Conservation (phyloP, 345 rosid species). For the Eucalyptus sp. region DNA sequence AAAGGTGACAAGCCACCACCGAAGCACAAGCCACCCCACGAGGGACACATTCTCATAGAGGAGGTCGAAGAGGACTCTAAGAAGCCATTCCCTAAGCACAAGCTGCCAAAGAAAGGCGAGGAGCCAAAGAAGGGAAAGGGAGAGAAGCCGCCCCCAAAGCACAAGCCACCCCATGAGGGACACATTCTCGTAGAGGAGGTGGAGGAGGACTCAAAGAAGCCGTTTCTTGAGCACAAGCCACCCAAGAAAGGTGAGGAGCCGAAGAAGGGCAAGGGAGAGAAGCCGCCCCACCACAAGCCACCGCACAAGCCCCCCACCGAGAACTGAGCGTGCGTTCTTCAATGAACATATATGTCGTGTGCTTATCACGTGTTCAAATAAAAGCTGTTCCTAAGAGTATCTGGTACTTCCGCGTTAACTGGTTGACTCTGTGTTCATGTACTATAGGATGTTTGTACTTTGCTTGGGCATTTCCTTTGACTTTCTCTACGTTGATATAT, state of each 20-base stretch:
- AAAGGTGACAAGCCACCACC: not conserved
- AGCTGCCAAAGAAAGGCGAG: not conserved
- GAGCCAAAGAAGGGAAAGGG: not conserved
- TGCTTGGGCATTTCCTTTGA: too few relatives aligned
- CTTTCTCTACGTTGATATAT: too few relatives aligned
- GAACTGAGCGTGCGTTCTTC: not conserved
- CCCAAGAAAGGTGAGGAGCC: not conserved
- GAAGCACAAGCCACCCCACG: not conserved
- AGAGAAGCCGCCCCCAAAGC: not conserved
- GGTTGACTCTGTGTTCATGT: too few relatives aligned
- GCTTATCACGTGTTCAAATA: not conserved
- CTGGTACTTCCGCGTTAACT: too few relatives aligned
- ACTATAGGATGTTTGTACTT: too few relatives aligned
- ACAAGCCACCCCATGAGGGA: constrained; percentile 1
- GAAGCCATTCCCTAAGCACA: not conserved
- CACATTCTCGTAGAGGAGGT: not conserved
- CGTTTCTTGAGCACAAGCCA: not conserved
- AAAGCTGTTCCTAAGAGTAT: not conserved
- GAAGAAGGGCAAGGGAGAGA: not conserved
- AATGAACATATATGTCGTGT: not conserved
- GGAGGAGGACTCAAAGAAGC: not conserved
- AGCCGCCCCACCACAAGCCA: not conserved
- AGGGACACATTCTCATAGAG: not conserved
- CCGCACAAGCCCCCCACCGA: not conserved
- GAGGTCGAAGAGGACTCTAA: not conserved